Evolutionary conservation across 176 grass and related monocot species (phyloP), one percentile per base, ranked within the genome.

Genomic region (Tillandsia fasciculata): DNA sequence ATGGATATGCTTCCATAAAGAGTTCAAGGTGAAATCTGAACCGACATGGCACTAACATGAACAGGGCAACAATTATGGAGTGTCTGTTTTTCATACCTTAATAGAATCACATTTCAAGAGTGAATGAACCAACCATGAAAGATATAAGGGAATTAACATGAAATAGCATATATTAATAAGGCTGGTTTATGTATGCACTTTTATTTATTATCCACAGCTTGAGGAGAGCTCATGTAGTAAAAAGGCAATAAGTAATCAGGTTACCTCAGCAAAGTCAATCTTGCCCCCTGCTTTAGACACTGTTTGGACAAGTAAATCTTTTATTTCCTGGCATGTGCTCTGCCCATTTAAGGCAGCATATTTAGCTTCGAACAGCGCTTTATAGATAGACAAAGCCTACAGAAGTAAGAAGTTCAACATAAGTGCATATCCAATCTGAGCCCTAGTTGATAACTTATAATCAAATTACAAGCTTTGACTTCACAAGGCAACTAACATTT

Each of bases 231-330:
- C 54, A 3, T 66, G 52, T 10, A 50, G 15, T 26, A 5, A 50
- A 73, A 48, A 22, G 11, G 29, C 11, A 49, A 51, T 72, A 10
- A 0, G 10, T 17, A n/a, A 0, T 7, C 66, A 53, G 4, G 63
- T 77, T 84, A 97, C 89, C 89, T 92, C 86, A 75, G 90, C 93
- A 87, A 85, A 92, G 59, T 97, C 93, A 79, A 92, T 81, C 72
- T 59, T 81, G 73, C 93, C 84, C 2, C 81, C 86, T 79, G 86
- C 75, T 76, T 79, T 74, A 56, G 71, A 70, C 29, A 97, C 26
- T 51, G 64, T 68, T 52, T 81, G 79, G 49, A 85, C 48, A 50
- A 97, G 78, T 68, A 79, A 63, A 69, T 85, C 50, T 78, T 87
- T 87, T 66, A 97, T 58, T 76, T 80, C 83, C 72, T 87, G 13